Evolutionary conservation across 441 rosid genomes (phyloP).

Genomic region (Euphorbia celastroides): DNA sequence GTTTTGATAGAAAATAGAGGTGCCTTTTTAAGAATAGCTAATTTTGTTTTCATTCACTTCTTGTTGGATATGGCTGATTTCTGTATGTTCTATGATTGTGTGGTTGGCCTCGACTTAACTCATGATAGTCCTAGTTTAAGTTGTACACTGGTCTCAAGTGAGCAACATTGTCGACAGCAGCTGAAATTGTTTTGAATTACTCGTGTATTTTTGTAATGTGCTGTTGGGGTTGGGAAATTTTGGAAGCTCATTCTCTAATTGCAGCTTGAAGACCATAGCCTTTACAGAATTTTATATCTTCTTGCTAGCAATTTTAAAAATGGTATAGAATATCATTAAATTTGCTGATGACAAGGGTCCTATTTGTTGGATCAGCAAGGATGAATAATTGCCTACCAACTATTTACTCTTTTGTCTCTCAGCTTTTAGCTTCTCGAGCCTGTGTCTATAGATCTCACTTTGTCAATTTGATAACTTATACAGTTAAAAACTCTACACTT

Average conservation of each 20-base stretch:
- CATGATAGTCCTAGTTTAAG: not conserved
- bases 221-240: not conserved
- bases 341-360: too few species aligned
- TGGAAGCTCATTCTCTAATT: not conserved
- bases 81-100: not conserved
- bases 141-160: not conserved
- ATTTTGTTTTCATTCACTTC: conserved; percentile 2
- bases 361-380: too few species aligned
- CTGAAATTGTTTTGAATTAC: not conserved
- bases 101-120: not conserved
- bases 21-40: not conserved
- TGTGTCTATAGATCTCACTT: not conserved
- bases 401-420: not conserved
- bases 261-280: not conserved
- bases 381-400: not conserved
- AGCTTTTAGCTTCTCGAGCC: conserved; percentile 2
- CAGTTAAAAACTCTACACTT: conserved; percentile 4
- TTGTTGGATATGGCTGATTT: not conserved
- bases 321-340: not conserved
- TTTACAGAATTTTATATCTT: not conserved
- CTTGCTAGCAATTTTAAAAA: not conserved
- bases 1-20: not conserved
- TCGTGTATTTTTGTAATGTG: not conserved
- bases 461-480: not conserved
- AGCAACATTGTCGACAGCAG: not conserved